Base-by-base conservation (phyloP, 2,329 filamentous ascomycete genomes). In the Sporothrix mexicana region DNA sequence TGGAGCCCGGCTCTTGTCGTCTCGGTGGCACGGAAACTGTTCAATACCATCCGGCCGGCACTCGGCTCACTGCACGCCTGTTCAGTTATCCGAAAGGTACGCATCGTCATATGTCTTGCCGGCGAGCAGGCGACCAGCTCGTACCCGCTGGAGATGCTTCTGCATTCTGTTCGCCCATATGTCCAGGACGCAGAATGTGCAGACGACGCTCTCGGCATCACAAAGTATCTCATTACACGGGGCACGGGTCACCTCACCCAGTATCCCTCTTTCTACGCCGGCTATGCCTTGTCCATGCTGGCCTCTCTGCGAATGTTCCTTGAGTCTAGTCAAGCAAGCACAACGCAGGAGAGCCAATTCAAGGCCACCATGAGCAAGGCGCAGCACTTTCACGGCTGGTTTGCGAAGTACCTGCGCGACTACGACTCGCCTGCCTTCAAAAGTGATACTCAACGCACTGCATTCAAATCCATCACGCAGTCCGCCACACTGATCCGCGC, bases 141-240 rank as follows among this genome's bases (percentile, higher is more conserved):
- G 0, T 98, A 98, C 78, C 93, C 94, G 12, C 81, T 98, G 15
- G 93, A 99, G 80, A 96, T 98, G 93, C 85, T 97, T 0, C 85
- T 99, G 1, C 93, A 94, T 77, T 91, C 92, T 1, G 85, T 97
- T 23, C 87, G 92, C 10, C 90, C 90, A 0, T 97, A 94, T 76
- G 84, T 98, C 6, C 91, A 91, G 0, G 92, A 98, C 76, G 87
- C 91, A 0, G 92, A 97, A 78, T 98, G 95, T 80, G 93, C 95
- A 10, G 93, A 97, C 78, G 96, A 99, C 82, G 91, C 93, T 1
- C 86, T 98, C 61, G 95, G 95, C 0, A 88, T 99, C 47, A 90
- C 93, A 74, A 92, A 94, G 80, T 98, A 97, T 80, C 86, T 99
- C 1, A 85, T 98, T 15, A 84, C 88, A 6, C 87, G 88, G 69